A percentile compares a stretch with the other conserved stretches of the same genome.
These are phyloP conservation scores for Croton laevigatus DNA, from an alignment of 441 rosid species.

Conservation along the genomic window DNA sequence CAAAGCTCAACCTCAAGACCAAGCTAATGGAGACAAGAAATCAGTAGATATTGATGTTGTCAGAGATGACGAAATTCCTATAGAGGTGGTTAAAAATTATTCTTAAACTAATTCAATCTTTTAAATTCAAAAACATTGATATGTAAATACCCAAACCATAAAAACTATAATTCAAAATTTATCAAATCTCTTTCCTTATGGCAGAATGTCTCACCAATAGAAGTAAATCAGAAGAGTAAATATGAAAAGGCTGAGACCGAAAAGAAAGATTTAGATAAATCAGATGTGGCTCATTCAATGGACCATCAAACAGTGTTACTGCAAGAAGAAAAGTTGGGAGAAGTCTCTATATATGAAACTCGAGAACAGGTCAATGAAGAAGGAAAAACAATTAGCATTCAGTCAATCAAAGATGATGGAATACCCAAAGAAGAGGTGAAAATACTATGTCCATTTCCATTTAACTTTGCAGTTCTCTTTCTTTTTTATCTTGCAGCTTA, in stretches of 20 bases:
- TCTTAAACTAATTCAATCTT: background rate
- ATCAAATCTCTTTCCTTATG: background rate
- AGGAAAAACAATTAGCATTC: background rate
- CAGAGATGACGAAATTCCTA: background rate
- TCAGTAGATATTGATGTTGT: background rate
- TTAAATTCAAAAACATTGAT: no score
- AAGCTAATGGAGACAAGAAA: conserved; percentile 24
- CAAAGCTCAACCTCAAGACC: conserved; percentile 27
- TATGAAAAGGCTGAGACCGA: conserved; percentile 19
- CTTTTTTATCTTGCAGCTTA: no score
- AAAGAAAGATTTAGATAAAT: conserved; percentile 18
- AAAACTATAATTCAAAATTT: background rate
- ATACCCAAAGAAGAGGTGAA: no score
- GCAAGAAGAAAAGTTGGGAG: conserved; percentile 13
- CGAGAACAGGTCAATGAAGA: conserved; percentile 26
- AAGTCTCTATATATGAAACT: conserved; percentile 19
- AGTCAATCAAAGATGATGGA: no score
- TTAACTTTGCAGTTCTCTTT: no score
- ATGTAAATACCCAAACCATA: background rate
- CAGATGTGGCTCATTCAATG: conserved; percentile 7
- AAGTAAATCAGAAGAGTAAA: conserved; percentile 15
- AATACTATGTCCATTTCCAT: no score
- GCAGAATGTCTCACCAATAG: conserved; percentile 13
- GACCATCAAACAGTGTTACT: conserved; percentile 17
- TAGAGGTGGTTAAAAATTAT: background rate